Conservation (phyloP, 345 rosid species). For the Erucastrum elatum region DNA sequence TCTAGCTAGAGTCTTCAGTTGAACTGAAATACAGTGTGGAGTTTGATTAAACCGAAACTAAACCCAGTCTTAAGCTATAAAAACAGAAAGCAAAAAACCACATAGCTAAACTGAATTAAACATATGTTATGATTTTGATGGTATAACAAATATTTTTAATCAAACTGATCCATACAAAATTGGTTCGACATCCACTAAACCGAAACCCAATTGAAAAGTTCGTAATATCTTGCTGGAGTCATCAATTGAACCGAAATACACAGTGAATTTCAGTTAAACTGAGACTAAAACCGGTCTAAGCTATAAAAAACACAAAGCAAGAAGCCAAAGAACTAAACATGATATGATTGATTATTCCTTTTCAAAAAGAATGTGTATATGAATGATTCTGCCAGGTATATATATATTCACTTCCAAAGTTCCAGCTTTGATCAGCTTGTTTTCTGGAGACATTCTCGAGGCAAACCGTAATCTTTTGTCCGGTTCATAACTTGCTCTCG, state of each 20-base stretch:
- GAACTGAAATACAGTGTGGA: no score
- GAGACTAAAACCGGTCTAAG: constrained; percentile 5
- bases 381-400: constrained; percentile 25
- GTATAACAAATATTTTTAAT: neutral
- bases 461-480: constrained; percentile 65
- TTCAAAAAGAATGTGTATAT: constrained; percentile 16
- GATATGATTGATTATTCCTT: constrained; percentile 4
- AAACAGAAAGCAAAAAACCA: neutral
- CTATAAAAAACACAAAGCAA: neutral
- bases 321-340: constrained; percentile 1
- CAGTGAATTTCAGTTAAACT: neutral
- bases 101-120: constrained; percentile 7
- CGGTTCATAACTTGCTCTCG: constrained; percentile 39
- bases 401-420: constrained; percentile 23
- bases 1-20: no score
- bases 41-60: no score
- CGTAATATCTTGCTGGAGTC: neutral
- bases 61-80: neutral
- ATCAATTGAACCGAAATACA: constrained; percentile 3
- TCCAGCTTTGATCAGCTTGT: constrained; percentile 34
- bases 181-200: neutral
- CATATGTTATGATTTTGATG: neutral
- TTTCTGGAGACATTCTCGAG: constrained; percentile 61
- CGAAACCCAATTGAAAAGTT: no score
- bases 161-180: neutral